A percentile compares a stretch with the other conserved stretches of the same genome.
These are phyloP conservation scores for Cunninghamia lanceolata DNA, from an alignment of 75 land plant genomes.

Conservation along the genomic window DNA sequence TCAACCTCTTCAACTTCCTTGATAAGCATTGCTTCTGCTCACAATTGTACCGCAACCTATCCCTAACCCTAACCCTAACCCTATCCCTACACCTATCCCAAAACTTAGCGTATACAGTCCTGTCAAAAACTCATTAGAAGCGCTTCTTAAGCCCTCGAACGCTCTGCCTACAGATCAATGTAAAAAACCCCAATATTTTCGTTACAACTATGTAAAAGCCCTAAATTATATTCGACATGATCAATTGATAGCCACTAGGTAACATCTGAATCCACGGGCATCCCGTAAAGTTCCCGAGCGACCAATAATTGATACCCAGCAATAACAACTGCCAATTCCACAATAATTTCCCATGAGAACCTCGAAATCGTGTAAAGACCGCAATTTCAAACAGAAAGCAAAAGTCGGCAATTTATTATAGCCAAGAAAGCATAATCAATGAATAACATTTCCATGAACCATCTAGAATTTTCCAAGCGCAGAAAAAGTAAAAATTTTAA, in stretches of 20 bases:
- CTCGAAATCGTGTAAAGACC: not conserved
- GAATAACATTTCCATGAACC: not conserved
- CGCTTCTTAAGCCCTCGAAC: not conserved
- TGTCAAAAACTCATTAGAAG: not conserved
- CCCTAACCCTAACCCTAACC: not conserved
- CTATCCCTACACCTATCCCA: too few relatives aligned
- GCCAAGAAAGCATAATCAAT: not conserved
- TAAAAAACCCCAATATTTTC: not conserved
- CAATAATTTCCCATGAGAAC: not conserved
- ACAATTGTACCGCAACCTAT: not conserved
- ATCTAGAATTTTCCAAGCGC: not conserved
- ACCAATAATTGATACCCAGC: not conserved
- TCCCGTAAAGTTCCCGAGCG: not conserved
- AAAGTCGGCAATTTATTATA: not conserved
- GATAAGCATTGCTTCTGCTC: constrained; percentile 1
- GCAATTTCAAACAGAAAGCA: not conserved
- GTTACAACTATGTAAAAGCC: not conserved
- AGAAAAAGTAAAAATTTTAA: not conserved
- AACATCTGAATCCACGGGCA: not conserved
- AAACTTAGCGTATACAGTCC: not conserved
- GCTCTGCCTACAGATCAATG: not conserved
- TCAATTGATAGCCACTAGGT: not conserved
- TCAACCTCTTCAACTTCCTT: not conserved
- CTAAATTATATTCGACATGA: not conserved
- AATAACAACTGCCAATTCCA: not conserved